Evolutionary conservation across 306 rosid genomes (phyloP).

Genomic region (Lithocarpus polystachyus): DNA sequence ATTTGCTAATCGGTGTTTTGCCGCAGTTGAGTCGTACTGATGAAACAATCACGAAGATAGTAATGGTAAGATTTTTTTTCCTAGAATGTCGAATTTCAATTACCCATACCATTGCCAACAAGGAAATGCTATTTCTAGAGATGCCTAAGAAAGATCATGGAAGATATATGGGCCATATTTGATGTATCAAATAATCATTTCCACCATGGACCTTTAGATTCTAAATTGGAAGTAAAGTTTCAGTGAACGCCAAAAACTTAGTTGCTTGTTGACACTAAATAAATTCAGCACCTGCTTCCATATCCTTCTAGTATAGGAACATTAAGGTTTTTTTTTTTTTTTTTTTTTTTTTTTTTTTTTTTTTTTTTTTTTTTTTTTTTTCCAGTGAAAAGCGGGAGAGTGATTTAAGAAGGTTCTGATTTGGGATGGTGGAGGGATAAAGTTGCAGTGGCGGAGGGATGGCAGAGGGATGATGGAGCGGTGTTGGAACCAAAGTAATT

Average conservation of each 20-base stretch:
- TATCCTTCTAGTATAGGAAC: no score
- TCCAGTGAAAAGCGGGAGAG: no score
- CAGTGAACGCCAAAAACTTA: constrained; percentile 7
- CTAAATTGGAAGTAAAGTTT: not conserved
- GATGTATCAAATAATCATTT: constrained; percentile 29
- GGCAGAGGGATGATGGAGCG: no score
- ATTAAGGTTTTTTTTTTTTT: no score
- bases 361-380: no score
- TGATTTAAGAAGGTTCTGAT: no score
- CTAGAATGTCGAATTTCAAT: constrained; percentile 20
- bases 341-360: no score
- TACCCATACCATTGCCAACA: constrained; percentile 26
- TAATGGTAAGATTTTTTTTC: not conserved
- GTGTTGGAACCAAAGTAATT: no score
- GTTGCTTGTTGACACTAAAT: no score
- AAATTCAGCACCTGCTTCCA: no score
- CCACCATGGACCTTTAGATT: not conserved
- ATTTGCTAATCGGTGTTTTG: not conserved
- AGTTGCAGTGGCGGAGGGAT: no score
- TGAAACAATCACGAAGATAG: not conserved
- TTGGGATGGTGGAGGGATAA: no score
- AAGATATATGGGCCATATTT: constrained; percentile 12
- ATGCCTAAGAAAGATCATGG: not conserved
- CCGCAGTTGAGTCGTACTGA: not conserved
- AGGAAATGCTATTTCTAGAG: constrained; percentile 18